Conservation (phyloP, 1,284 basidiomycete species). For the Ganoderma lucidum region DNA sequence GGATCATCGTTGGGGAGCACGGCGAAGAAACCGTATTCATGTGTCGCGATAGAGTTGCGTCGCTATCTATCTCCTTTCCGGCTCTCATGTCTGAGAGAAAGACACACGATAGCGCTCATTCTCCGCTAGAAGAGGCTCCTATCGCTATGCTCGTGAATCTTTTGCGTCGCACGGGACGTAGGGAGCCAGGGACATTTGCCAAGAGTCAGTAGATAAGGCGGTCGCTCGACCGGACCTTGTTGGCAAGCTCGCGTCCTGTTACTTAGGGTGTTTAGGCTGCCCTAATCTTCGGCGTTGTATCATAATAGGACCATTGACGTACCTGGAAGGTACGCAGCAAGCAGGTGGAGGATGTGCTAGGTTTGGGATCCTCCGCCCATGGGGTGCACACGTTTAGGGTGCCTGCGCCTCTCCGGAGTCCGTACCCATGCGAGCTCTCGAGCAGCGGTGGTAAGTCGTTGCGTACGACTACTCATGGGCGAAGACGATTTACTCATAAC, state of each 20-base stretch:
- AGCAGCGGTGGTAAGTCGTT: background rate
- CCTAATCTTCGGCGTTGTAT: background rate
- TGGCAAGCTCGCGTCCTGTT: background rate
- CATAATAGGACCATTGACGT: background rate
- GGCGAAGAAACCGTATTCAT: background rate
- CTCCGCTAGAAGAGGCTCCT: background rate
- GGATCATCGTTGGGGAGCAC: too few species aligned
- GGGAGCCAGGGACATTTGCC: background rate
- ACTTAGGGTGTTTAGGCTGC: background rate
- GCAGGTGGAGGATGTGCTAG: background rate
- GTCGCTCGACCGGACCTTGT: constrained; percentile 10
- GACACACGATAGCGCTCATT: background rate
- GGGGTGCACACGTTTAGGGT: background rate
- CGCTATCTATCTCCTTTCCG: background rate
- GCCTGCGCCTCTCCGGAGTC: background rate
- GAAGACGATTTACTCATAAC: background rate
- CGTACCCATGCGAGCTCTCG: background rate
- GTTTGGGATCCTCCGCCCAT: background rate
- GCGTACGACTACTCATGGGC: background rate
- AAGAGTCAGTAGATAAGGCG: constrained; percentile 14
- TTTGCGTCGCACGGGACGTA: constrained; percentile 11
- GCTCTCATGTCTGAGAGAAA: background rate
- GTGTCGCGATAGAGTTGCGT: background rate
- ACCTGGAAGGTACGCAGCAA: background rate
- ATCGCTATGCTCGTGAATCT: constrained; percentile 5